Base-by-base conservation (phyloP, 768 basidiomycete genomes). In the Phallus indusiatus region DNA sequence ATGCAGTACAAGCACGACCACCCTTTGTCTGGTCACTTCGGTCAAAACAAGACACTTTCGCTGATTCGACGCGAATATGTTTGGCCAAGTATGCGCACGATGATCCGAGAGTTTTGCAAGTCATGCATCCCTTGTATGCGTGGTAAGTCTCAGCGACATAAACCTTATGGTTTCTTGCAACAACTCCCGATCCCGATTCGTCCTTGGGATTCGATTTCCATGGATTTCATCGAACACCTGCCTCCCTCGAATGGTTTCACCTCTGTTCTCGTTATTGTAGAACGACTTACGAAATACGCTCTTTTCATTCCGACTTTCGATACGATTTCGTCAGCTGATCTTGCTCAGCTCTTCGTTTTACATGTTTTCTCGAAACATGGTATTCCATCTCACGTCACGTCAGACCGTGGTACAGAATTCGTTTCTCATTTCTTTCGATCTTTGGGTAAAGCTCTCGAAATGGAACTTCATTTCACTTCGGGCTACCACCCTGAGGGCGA, bases 11-110 rank as follows among this genome's bases (percentile, higher is more conserved):
- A 64, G 18, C 78, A 80, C 62, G 73, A 81, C 57, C 56, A 63
- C 20, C 63, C 68, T 1, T 51, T 71, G n/a, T 69, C 70, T 34
- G 77, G 79, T 11, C 79, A 80, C 53, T 74, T 69, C 8, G 77
- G 79, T 2, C 67, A 64, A 14, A 62, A 59, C 1, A 65, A 65
- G 16, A 79, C 77, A 0, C 56, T 66, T 10, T 62, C 68, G 2
- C 56, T 70, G 1, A 60, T 80, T 5, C 48, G 46, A 0, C 65
- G 70, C 6, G 66, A 78, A 47, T 80, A 73, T 62, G 74, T 67
- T 2, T 81, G 77, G 77, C 77, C 69, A 1, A 53, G 60, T 4
- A 60, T 72, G 36, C 47, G 58, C n/a, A 51, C 53, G 9, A 67
- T 64, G 50, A 63, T 76, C 21, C 49, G 64, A 6, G 28, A 59